Conservation (phyloP, 129 eudicot genomes). For the Chrysanthemum lavandulifolium region DNA sequence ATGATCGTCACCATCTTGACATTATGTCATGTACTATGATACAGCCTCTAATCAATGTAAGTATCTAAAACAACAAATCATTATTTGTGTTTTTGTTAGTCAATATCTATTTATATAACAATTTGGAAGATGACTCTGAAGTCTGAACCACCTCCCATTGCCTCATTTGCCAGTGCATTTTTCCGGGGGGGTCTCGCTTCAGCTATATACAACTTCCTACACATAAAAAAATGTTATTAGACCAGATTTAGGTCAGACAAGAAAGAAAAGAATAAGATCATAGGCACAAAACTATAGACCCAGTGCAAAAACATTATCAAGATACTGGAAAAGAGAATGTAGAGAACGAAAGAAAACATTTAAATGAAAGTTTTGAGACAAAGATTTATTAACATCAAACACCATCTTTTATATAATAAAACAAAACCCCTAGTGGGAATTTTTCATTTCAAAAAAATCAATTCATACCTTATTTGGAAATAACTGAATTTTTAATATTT, state of each 20-base stretch:
- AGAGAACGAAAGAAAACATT: background rate
- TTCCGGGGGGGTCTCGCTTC: conserved; percentile 93
- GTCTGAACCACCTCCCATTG: conserved; percentile 96
- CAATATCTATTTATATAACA: too few relatives aligned
- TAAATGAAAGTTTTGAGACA: background rate
- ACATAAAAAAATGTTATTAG: conserved; percentile 8
- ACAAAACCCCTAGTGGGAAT: too few relatives aligned
- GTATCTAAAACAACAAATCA: too few relatives aligned
- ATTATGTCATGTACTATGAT: too few relatives aligned
- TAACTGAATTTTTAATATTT: too few relatives aligned
- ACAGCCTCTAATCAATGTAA: too few relatives aligned
- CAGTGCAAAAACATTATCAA: conserved; percentile 12
- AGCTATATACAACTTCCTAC: conserved; percentile 90
- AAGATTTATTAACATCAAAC: background rate
- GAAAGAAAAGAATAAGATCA: background rate
- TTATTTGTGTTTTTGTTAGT: too few relatives aligned
- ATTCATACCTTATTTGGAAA: too few relatives aligned
- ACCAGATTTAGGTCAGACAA: conserved; percentile 10
- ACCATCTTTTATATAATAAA: too few relatives aligned
- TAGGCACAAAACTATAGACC: background rate
- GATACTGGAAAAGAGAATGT: background rate
- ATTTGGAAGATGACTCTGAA: conserved; percentile 76
- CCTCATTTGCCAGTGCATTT: conserved; percentile 98
- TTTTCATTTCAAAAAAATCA: too few relatives aligned
- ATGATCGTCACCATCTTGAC: too few relatives aligned